Base-by-base conservation (phyloP, 2,329 filamentous ascomycete genomes). In the Lachnellula willkommii region DNA sequence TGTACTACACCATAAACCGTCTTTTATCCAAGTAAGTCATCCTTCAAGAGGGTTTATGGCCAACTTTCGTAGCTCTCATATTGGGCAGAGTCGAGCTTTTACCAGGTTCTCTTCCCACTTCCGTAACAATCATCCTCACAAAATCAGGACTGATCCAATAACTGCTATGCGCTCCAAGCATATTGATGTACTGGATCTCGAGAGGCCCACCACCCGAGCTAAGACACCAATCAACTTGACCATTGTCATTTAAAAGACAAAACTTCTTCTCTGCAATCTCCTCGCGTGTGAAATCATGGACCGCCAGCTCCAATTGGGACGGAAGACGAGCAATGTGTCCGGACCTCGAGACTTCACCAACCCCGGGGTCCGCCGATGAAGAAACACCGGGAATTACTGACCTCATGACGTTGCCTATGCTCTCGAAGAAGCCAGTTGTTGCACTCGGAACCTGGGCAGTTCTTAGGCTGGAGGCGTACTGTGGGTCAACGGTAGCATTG, bases 171-270 rank as follows among this genome's bases (percentile, higher is more conserved):
- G 94, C 94, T 55, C 90, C 89, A 53, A 99, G 75, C 94, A 99
- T 99, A 63, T 95, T 96, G 37, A 97, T 73, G 69, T 99, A 99
- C 72, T 97, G 92, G 24, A 96, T 91, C 72, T 96, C 94, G 37
- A 99, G 76, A 4, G 92, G 87, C 0, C 94, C 94, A 1, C 89
- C 88, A 0, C 90, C 89, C 7, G 90, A 91, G 49, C 84, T 84
- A 49, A 99, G 75, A 65, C 87, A 95, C 72, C 84, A 99, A 70
- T 99, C 94, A 42, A 99, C 86, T 72, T 99, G 94, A 0, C 92
- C 93, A 63, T 97, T 97, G 66, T 99, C 94, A 64, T 99, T 99
- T 4, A 99, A 81, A 7, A 96, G 71, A 59, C 85, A 87, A 61
- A 92, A 91, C 64, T 93, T 87, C 69, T 87, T 90, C 74, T 97